These are phyloP conservation scores for Penicillium lagena DNA, from an alignment of 495 filamentous ascomycete genomes.

Conservation along the genomic window DNA sequence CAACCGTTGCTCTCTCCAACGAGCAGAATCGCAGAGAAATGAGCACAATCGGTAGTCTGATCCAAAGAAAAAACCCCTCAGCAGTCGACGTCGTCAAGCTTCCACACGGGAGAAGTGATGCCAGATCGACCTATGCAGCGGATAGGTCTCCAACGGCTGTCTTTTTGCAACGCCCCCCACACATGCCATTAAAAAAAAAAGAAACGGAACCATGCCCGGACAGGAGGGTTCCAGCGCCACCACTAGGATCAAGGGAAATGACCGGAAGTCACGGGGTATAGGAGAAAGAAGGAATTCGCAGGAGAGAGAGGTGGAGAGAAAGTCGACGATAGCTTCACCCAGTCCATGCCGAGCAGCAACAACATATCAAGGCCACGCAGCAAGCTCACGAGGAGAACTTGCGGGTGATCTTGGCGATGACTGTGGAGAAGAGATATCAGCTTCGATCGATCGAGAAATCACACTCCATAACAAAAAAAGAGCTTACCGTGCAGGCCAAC, in stretches of 20 bases:
- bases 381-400: conserved; percentile 62
- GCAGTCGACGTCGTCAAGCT: background rate
- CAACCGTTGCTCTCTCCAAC: background rate
- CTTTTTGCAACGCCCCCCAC: conserved; percentile 18
- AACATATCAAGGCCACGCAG: background rate
- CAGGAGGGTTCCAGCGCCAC: conserved; percentile 9
- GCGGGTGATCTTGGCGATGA: conserved; percentile 94
- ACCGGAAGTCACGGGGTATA: conserved; percentile 24
- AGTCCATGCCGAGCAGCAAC: background rate
- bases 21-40: conserved; percentile 3
- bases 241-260: conserved; percentile 7
- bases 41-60: background rate
- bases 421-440: conserved; percentile 37
- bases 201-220: conserved; percentile 13
- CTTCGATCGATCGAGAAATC: background rate
- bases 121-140: conserved; percentile 30
- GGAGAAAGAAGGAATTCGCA: conserved; percentile 7
- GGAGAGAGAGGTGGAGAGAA: too few species aligned
- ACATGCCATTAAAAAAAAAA: conserved; percentile 17
- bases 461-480: background rate
- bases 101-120: background rate
- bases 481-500: conserved; percentile 91
- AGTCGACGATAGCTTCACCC: background rate
- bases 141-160: conserved; percentile 26
- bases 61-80: too few species aligned